These are phyloP conservation scores for Agaricus subrufescens DNA, from an alignment of 768 basidiomycete species.

Conservation along the genomic window DNA sequence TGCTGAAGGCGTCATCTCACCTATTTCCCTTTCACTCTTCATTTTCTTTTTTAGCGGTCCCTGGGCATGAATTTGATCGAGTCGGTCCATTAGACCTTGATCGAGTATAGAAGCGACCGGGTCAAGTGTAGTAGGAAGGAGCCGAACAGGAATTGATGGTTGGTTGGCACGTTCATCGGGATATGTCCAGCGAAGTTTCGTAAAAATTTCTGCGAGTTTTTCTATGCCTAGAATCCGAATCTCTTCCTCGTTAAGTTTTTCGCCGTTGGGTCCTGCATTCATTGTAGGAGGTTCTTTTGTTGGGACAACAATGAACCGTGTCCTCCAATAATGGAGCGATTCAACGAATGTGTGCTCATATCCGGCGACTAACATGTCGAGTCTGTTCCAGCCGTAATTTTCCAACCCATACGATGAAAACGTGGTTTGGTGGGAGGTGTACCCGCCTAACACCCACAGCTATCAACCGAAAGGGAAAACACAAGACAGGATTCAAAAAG, in stretches of 20 bases:
- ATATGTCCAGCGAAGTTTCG: conserved; percentile 75
- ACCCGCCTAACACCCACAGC: conserved; percentile 45
- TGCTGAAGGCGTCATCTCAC: conserved; percentile 53
- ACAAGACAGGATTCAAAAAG: neutral
- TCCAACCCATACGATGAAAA: conserved; percentile 79
- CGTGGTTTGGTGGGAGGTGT: conserved; percentile 70
- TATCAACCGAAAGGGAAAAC: neutral
- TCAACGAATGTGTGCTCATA: conserved; percentile 80
- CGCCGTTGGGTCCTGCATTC: conserved; percentile 57
- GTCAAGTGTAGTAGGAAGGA: conserved; percentile 81
- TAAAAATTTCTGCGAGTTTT: conserved; percentile 85
- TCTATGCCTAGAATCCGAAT: conserved; percentile 86
- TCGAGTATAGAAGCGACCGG: conserved; percentile 80
- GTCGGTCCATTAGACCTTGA: conserved; percentile 68
- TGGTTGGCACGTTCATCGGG: conserved; percentile 48
- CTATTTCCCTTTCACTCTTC: conserved; percentile 72
- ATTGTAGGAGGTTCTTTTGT: conserved; percentile 63
- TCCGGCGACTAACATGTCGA: conserved; percentile 83
- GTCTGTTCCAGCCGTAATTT: conserved; percentile 84
- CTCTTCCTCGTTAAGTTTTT: conserved; percentile 81
- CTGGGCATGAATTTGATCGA: conserved; percentile 74
- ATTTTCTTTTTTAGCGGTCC: conserved; percentile 77
- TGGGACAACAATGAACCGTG: conserved; percentile 89
- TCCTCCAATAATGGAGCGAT: conserved; percentile 89
- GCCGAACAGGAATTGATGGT: conserved; percentile 57